Base-by-base conservation (phyloP, 345 rosid genomes). In the Erucastrum elatum region DNA sequence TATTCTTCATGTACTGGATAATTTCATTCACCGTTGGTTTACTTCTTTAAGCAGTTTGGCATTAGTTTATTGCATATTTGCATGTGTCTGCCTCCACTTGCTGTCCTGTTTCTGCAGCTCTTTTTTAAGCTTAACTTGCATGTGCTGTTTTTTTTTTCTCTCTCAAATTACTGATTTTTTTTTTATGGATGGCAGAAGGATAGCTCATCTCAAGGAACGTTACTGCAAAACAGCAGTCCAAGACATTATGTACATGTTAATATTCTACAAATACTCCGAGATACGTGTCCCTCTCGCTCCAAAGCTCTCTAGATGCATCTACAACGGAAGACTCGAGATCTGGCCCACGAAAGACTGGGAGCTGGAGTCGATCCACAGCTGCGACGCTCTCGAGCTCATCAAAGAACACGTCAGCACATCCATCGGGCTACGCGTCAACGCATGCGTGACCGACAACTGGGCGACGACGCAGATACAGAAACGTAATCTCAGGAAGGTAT, bases 261-360 rank as follows among this genome's bases (percentile, higher is more conserved):
- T 95, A 71, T 82, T 95, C 72, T 90, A 81, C 84, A 93, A 90
- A 72, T 95, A 89, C 86, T 90, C 97, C 0, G 98, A 95, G 81
- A 82, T 89, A 80, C 86, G 88, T 82, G 99, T 89, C 37, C 96
- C 88, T 26, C 79, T 95, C 72, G 89, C 91, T 73, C 99, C 99
- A 6, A 93, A 86, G 87, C 96, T 95, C 67, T 88, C 94, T 6
- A 85, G 86, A 46, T 93, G 99, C 84, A 86, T 87, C 37, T 91
- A 89, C 72, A 95, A 93, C 69, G 84, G 88, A 17, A 88, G 99
- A 71, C 92, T 95, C 17, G 98, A 91, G 87, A 93, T 93, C 74
- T 87, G 87, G 88, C 99, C 96, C 29, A 49, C 96, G 3, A 95
- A 90, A 84, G 91, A 90, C 86, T 95, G 97, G 96, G 97, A 91